A percentile compares a stretch with the other conserved stretches of the same genome.
These are phyloP conservation scores for Trichopus zeylanicus DNA, from an alignment of 116 monocot genomes.

Conservation along the genomic window DNA sequence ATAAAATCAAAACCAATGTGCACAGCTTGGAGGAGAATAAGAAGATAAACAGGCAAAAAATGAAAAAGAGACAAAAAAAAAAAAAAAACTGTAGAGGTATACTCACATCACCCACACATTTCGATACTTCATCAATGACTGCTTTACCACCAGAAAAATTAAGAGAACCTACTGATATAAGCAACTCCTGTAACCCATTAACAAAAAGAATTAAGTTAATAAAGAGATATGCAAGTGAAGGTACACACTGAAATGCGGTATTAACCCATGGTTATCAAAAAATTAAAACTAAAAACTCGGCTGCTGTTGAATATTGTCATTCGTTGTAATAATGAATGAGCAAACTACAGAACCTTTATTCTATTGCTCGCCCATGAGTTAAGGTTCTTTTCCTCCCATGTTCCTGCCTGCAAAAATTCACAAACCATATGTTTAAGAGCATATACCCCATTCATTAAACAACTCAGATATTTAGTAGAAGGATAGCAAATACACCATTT, in stretches of 20 bases:
- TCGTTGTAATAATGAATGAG: neutral
- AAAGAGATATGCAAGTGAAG: neutral
- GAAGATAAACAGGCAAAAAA: neutral
- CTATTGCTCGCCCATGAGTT: constrained; percentile 83
- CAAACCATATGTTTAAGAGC: neutral
- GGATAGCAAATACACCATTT: too few relatives aligned
- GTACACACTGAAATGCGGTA: neutral
- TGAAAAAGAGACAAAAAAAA: neutral
- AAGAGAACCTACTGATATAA: constrained; percentile 42
- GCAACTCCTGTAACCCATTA: constrained; percentile 53
- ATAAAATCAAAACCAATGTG: too few relatives aligned
- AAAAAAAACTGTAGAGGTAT: neutral
- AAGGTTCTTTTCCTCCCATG: constrained; percentile 97
- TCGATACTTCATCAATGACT: constrained; percentile 57
- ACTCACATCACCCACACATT: constrained; percentile 92
- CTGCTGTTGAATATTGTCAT: neutral
- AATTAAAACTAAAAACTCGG: neutral
- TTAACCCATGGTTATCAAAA: neutral
- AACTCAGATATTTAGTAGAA: too few relatives aligned
- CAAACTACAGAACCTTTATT: constrained; percentile 50
- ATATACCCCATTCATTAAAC: too few relatives aligned
- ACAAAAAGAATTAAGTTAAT: constrained; percentile 1
- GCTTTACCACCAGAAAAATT: constrained; percentile 69
- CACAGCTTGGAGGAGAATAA: neutral
- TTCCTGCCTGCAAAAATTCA: constrained; percentile 72